Conservation (phyloP, 2,329 filamentous ascomycete genomes). For the Penicillium sp. region DNA sequence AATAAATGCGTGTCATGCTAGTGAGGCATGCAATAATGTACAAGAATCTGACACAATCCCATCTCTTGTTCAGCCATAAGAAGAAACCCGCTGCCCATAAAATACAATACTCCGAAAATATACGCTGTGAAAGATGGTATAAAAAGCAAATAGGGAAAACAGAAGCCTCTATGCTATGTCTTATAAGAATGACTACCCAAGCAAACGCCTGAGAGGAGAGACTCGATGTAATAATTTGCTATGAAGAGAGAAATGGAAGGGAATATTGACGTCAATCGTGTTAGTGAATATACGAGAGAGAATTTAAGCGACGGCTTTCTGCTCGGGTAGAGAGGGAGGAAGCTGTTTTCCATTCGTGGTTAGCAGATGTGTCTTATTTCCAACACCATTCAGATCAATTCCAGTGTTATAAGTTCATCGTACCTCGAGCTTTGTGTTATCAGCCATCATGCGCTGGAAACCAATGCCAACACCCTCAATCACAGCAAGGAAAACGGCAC, state of each 20-base stretch:
- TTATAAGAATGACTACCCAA: slow-evolving; percentile 28
- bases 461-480: slow-evolving; percentile 97
- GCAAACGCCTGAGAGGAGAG: slow-evolving; percentile 40
- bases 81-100: neutral
- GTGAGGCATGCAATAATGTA: slow-evolving; percentile 6
- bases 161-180: slow-evolving; percentile 34
- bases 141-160: slow-evolving; percentile 16
- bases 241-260: slow-evolving; percentile 19
- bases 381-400: neutral
- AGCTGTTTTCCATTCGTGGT: slow-evolving; percentile 21
- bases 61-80: neutral
- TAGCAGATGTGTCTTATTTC: neutral
- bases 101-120: neutral
- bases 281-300: neutral
- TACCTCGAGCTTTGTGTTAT: slow-evolving; percentile 78
- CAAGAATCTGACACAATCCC: slow-evolving; percentile 2
- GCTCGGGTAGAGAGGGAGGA: slow-evolving; percentile 32
- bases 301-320: slow-evolving; percentile 33
- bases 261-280: slow-evolving; percentile 4
- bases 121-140: neutral
- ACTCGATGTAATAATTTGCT: slow-evolving; percentile 15
- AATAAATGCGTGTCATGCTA: neutral
- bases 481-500: slow-evolving; percentile 86
- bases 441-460: slow-evolving; percentile 90
- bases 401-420: slow-evolving; percentile 16